Percentiles rank a stretch among this genome's conserved stretches.
phyloP scores from a whole-genome alignment of 805 yeast genomes.

The Starmerella tilneyi region DNA sequence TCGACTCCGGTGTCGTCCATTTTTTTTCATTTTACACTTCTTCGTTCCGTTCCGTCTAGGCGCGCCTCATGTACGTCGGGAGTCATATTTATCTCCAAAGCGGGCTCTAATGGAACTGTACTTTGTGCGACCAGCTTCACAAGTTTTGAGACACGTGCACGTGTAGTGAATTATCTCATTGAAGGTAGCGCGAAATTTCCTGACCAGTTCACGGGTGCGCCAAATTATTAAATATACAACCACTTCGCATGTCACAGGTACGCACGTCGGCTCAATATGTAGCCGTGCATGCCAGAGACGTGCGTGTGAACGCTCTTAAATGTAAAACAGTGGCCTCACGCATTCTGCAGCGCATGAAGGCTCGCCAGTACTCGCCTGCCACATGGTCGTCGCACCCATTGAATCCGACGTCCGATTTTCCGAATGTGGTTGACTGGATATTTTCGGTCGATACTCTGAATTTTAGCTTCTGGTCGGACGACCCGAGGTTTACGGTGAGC shows the following conservation, averaged over 20 bases:
- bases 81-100: too few species aligned
- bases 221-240: background rate
- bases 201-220: background rate
- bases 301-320: slow-evolving; percentile 25
- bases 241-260: slow-evolving; percentile 12
- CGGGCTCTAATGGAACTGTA: too few species aligned
- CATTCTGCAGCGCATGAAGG: slow-evolving; percentile 27
- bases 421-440: slow-evolving; percentile 32
- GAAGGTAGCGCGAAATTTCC: too few species aligned
- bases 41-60: too few species aligned
- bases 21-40: too few species aligned
- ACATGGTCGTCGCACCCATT: slow-evolving; percentile 34
- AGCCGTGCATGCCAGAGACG: slow-evolving; percentile 26
- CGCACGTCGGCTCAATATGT: slow-evolving; percentile 12
- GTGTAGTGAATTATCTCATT: too few species aligned
- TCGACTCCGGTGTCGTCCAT: slow-evolving; percentile 7
- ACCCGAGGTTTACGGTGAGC: slow-evolving; percentile 31
- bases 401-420: slow-evolving; percentile 27
- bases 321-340: slow-evolving; percentile 31
- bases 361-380: slow-evolving; percentile 28
- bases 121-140: too few species aligned
- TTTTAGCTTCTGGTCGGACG: slow-evolving; percentile 38
- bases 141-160: too few species aligned
- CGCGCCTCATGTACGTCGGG: too few species aligned
- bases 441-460: slow-evolving; percentile 37